Evolutionary conservation across 768 basidiomycete species (phyloP).

Genomic region (Gautieria morchelliformis): DNA sequence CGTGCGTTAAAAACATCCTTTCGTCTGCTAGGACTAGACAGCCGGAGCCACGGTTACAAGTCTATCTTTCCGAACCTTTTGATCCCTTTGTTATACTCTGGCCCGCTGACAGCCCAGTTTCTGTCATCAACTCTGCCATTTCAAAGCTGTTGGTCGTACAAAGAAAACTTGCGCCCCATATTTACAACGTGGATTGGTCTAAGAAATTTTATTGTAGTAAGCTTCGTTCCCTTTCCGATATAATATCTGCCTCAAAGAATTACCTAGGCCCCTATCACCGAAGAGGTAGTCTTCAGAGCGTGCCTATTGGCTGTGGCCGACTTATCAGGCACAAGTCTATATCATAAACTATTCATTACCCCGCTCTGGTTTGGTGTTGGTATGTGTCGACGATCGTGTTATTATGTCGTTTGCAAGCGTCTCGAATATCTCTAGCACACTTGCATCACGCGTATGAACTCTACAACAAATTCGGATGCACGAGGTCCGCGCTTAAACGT

Average conservation of each 20-base stretch:
- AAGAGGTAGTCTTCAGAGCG: conserved; percentile 86
- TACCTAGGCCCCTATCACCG: conserved; percentile 74
- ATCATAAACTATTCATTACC: conserved; percentile 63
- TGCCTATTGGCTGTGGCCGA: conserved; percentile 70
- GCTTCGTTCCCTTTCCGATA: conserved; percentile 12
- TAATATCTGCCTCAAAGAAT: neutral
- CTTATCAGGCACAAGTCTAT: conserved; percentile 46
- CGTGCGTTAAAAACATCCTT: neutral
- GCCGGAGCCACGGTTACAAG: conserved; percentile 13
- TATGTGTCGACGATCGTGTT: conserved; percentile 24
- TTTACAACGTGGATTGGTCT: conserved; percentile 48
- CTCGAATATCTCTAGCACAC: conserved; percentile 51
- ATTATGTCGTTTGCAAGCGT: too few species aligned
- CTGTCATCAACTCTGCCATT: conserved; percentile 42
- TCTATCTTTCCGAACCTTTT: conserved; percentile 41
- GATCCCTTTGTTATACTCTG: conserved; percentile 65
- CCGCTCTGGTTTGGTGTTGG: conserved; percentile 87
- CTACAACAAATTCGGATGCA: conserved; percentile 68
- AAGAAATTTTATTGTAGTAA: conserved; percentile 55
- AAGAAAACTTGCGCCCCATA: conserved; percentile 27
- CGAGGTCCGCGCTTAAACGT: conserved; percentile 45
- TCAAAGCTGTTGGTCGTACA: conserved; percentile 40
- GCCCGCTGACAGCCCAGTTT: conserved; percentile 58
- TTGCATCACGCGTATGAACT: conserved; percentile 87
- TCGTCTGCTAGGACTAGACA: conserved; percentile 10